Base-by-base conservation (phyloP, 495 filamentous ascomycete genomes). In the Penicillium silybi region DNA sequence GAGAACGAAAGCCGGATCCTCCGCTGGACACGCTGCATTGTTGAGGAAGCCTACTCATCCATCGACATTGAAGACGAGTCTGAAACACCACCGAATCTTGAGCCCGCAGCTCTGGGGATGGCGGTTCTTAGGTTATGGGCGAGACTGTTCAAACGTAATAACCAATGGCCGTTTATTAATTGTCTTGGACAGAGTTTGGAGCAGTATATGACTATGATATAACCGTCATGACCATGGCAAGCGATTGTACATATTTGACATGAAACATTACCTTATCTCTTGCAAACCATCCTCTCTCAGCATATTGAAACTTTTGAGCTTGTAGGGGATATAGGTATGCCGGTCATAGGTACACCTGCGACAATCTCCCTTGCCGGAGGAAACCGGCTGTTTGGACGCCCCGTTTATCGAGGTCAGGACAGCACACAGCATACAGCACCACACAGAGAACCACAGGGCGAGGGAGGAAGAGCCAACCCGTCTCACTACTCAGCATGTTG, bases 81-180 rank as follows among this genome's bases (percentile, higher is more conserved):
- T 1, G 68, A 69, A 29, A 46, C 39, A 19, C 56, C 60, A 11
- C 58, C 53, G 3, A 57, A 61, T 27, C 54, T 61, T 2, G 66
- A 70, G 44, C 64, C 67, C 9, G 47, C 52, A 5, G 57, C 63
- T 16, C 49, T 73, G 35, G 65, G 65, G 9, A 38, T 68, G 40
- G 65, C 67, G 0, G 68, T 73, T 10, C 57, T 73, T 1, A 62
- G 65, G 38, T 22, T 73, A 5, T 72, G 70, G 68, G 61, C 70
- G n/a, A 61, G 67, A 15, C 44, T 73, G 13, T 73, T 73, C 42
- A 54, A 58, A 8, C 63, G 61, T 3, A 73, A 73, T 41, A 70
- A 65, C 1, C 68, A 72, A 37, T 73, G 70, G 70, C 62, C 63
- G 0, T 71, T 73, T 40, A 70, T 73, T n/a, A 73, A 73, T 52